These are phyloP conservation scores for Cladophialophora chaetospira DNA, from an alignment of 2,329 filamentous ascomycete genomes.

Conservation along the genomic window DNA sequence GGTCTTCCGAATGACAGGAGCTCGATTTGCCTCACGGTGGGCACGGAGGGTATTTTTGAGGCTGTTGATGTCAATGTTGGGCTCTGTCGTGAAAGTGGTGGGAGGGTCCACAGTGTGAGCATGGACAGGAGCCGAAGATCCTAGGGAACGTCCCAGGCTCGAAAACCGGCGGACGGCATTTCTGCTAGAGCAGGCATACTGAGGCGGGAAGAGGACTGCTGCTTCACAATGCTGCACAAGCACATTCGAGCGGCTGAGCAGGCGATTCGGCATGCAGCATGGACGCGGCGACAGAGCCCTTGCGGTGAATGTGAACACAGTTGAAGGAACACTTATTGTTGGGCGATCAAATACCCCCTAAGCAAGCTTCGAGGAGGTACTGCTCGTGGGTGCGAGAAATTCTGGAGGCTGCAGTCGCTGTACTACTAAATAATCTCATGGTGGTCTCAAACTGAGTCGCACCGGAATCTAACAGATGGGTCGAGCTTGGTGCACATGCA, in stretches of 20 bases:
- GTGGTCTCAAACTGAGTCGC: too few species aligned
- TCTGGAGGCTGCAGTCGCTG: too few species aligned
- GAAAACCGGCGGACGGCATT: background rate
- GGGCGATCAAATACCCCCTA: too few species aligned
- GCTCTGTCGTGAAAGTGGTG: slow-evolving; percentile 8
- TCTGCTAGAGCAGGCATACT: background rate
- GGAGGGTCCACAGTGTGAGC: background rate
- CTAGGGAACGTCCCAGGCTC: background rate
- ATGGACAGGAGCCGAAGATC: background rate
- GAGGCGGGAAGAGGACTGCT: background rate
- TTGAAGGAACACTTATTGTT: too few species aligned
- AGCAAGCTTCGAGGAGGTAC: too few species aligned
- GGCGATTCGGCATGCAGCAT: slow-evolving; percentile 26
- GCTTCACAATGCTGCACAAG: slow-evolving; percentile 9
- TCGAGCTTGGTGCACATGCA: too few species aligned
- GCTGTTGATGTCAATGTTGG: slow-evolving; percentile 34
- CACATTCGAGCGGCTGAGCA: slow-evolving; percentile 1
- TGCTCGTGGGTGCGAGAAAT: too few species aligned
- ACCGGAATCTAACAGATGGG: too few species aligned
- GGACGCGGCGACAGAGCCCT: slow-evolving; percentile 1
- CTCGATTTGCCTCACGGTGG: slow-evolving; percentile 39
- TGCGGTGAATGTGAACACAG: too few species aligned
- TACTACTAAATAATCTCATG: too few species aligned
- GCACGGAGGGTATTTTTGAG: slow-evolving; percentile 40
- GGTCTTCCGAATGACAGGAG: slow-evolving; percentile 33